phyloP scores from a whole-genome alignment of 176 grass and related monocot species.

The Otatea glauca region DNA sequence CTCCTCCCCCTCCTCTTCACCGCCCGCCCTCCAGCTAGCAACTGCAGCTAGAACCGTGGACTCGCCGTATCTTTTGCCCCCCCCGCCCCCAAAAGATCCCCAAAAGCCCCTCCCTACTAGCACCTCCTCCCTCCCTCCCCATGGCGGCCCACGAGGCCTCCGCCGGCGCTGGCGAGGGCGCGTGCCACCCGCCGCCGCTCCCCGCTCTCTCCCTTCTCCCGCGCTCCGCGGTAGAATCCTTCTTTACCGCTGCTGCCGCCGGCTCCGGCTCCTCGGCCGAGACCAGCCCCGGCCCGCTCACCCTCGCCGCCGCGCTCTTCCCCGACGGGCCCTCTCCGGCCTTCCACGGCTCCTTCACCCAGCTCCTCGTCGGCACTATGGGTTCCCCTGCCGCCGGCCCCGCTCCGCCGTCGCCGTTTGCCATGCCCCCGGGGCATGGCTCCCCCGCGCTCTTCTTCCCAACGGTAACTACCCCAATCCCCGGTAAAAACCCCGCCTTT shows the following conservation, averaged over 20 bases:
- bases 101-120: background rate
- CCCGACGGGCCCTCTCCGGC: constrained; percentile 50
- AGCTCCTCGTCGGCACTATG: constrained; percentile 68
- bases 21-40: background rate
- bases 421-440: constrained; percentile 48
- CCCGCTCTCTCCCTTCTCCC: constrained; percentile 52
- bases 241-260: constrained; percentile 28
- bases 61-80: background rate
- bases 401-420: constrained; percentile 49
- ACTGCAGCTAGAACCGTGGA: background rate
- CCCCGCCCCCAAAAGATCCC: background rate
- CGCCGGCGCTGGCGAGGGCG: background rate
- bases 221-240: constrained; percentile 45
- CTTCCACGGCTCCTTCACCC: constrained; percentile 70
- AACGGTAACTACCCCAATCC: constrained; percentile 33
- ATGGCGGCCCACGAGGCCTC: constrained; percentile 50
- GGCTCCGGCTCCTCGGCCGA: constrained; percentile 3
- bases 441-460: constrained; percentile 53
- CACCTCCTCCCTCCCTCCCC: background rate
- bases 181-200: constrained; percentile 17
- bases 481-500: background rate
- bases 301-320: constrained; percentile 53
- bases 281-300: constrained; percentile 59
- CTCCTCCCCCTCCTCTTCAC: background rate
- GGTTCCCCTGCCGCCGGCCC: constrained; percentile 41